phyloP scores from a whole-genome alignment of 768 basidiomycete genomes.

The Naematelia aurantialba region DNA sequence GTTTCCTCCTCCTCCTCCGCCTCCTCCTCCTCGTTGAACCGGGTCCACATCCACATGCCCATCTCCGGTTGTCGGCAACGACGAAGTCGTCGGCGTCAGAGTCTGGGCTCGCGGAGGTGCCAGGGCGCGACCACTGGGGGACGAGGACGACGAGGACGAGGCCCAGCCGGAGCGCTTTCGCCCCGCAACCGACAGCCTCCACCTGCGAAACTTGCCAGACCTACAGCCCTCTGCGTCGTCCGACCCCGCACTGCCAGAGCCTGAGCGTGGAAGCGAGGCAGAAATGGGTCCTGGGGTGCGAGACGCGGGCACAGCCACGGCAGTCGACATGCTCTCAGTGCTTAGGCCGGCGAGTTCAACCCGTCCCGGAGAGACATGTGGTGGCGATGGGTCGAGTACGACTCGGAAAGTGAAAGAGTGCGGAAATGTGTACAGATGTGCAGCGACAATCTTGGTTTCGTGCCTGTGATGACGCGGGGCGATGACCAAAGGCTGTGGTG shows the following conservation, averaged over 20 bases:
- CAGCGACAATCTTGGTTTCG: too few species aligned
- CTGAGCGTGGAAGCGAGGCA: neutral
- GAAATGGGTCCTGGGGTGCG: too few species aligned
- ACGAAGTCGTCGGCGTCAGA: constrained; percentile 39
- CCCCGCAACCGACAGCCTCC: constrained; percentile 9
- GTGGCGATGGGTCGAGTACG: too few species aligned
- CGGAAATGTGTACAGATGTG: too few species aligned
- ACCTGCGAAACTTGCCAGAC: constrained; percentile 8
- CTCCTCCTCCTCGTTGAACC: too few species aligned
- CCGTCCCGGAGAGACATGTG: too few species aligned
- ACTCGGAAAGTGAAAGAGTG: too few species aligned
- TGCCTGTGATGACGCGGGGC: too few species aligned
- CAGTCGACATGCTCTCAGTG: neutral
- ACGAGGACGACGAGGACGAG: neutral
- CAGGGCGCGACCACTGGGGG: neutral
- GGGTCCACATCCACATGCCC: constrained; percentile 4
- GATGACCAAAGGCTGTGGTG: too few species aligned
- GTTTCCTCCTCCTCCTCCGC: too few species aligned
- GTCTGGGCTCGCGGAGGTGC: neutral
- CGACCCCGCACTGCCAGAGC: neutral
- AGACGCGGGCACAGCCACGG: neutral
- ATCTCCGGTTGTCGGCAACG: constrained; percentile 18
- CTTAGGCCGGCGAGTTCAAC: too few species aligned
- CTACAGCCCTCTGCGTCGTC: neutral
- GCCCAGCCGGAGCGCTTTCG: neutral